Percentiles rank a stretch among this genome's conserved stretches.
These are phyloP conservation scores for Cyclospora cayetanensis DNA, from an alignment of 169 alveolate genomes.

Conservation along the genomic window DNA sequence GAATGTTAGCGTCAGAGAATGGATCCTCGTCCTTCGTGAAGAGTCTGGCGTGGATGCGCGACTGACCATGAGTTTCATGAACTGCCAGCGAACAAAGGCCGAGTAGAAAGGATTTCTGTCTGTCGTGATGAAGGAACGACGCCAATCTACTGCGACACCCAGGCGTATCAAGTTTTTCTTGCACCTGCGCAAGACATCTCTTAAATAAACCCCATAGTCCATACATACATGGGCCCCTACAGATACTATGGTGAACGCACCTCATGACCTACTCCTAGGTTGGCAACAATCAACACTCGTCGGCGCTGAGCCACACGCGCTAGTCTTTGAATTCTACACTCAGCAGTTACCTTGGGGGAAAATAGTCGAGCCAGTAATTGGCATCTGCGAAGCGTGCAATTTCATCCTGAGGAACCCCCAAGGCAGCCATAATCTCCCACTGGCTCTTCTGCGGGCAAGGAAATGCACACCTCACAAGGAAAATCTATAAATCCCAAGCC, in stretches of 20 bases:
- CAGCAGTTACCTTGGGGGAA: slow-evolving; percentile 94
- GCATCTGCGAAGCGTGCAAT: slow-evolving; percentile 96
- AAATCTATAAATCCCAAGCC: neutral
- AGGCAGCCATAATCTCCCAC: slow-evolving; percentile 90
- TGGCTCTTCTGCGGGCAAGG: slow-evolving; percentile 82
- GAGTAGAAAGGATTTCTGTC: slow-evolving; percentile 97
- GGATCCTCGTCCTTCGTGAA: too few species aligned
- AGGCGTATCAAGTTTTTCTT: slow-evolving; percentile 15
- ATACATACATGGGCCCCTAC: neutral
- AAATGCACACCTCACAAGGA: neutral
- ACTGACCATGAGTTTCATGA: slow-evolving; percentile 90
- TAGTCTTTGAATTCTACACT: too few species aligned
- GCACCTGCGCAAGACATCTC: too few species aligned
- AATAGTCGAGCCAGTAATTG: slow-evolving; percentile 96
- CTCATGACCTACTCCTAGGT: too few species aligned
- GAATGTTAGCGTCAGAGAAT: neutral
- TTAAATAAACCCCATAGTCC: too few species aligned
- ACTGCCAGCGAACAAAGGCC: slow-evolving; percentile 96
- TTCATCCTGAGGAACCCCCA: slow-evolving; percentile 95
- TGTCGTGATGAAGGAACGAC: slow-evolving; percentile 99
- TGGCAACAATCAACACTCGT: too few species aligned
- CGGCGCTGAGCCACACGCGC: too few species aligned
- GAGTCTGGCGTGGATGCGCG: neutral
- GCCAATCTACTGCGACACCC: slow-evolving; percentile 93
- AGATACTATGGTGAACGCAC: too few species aligned